These are phyloP conservation scores for Neurospora terricola DNA, from an alignment of 495 filamentous ascomycete genomes.

Conservation along the genomic window DNA sequence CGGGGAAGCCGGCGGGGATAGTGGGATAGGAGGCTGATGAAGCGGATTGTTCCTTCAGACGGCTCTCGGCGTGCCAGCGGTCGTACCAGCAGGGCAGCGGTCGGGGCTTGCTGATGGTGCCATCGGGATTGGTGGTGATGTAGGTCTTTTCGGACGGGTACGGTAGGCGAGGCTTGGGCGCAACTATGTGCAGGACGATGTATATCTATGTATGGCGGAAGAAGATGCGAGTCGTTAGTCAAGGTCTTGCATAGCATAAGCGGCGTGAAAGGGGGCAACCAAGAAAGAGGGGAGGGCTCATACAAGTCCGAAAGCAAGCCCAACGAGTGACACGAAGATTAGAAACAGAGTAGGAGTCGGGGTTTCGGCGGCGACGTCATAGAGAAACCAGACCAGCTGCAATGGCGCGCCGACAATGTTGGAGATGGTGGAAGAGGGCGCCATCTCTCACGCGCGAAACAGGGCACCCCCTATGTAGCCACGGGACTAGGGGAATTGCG, in stretches of 20 bases:
- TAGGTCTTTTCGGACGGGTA: conserved; percentile 79
- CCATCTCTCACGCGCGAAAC: conserved; percentile 2
- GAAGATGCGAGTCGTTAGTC: not conserved
- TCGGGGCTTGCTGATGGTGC: conserved; percentile 46
- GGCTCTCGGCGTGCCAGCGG: conserved; percentile 46
- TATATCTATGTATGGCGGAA: conserved; percentile 37
- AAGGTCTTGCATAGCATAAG: not conserved
- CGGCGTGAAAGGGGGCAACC: not conserved
- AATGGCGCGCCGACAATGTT: conserved; percentile 8
- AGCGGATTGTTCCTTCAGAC: conserved; percentile 19
- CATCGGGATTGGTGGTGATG: conserved; percentile 58
- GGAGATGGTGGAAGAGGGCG: not conserved
- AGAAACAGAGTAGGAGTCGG: conserved; percentile 23
- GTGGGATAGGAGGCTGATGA: conserved; percentile 14
- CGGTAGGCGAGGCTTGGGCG: conserved; percentile 68
- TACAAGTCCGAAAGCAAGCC: conserved; percentile 22
- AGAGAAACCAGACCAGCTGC: conserved; percentile 20
- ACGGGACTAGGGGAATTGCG: not conserved
- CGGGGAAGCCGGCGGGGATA: conserved; percentile 19
- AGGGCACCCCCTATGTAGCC: not conserved
- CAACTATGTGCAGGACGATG: conserved; percentile 57
- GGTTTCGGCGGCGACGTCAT: conserved; percentile 14
- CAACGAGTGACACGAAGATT: conserved; percentile 13
- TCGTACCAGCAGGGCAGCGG: conserved; percentile 80
- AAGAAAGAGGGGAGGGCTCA: not conserved